These are phyloP conservation scores for Lanmaoa pseudosensibilis DNA, from an alignment of 768 basidiomycete genomes.

Conservation along the genomic window DNA sequence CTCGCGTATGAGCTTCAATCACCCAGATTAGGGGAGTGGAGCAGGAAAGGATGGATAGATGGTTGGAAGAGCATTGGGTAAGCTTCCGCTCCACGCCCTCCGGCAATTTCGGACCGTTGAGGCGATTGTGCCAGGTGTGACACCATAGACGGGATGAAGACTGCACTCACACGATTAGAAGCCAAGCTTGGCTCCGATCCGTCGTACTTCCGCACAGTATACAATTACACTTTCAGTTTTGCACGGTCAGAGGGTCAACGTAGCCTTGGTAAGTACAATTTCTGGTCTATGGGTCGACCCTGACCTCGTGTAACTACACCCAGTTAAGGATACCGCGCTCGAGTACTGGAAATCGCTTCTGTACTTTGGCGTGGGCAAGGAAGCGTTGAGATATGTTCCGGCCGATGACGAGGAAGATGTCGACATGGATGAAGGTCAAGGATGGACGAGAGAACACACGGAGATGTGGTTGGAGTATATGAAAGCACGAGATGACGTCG, in stretches of 20 bases:
- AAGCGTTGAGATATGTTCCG: constrained; percentile 53
- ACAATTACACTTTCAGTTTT: constrained; percentile 80
- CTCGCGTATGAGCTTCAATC: constrained; percentile 82
- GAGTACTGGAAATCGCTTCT: constrained; percentile 80
- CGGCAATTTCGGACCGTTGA: constrained; percentile 8
- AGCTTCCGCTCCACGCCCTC: constrained; percentile 23
- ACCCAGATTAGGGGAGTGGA: constrained; percentile 71
- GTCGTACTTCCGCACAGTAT: constrained; percentile 74
- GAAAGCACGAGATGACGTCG: constrained; percentile 59
- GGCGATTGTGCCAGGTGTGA: constrained; percentile 53
- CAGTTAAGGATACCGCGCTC: constrained; percentile 69
- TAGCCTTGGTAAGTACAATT: constrained; percentile 59
- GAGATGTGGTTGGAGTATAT: constrained; percentile 83
- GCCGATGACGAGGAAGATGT: constrained; percentile 48
- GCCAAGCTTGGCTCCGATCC: constrained; percentile 62
- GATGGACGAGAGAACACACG: constrained; percentile 64
- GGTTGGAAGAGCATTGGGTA: constrained; percentile 79
- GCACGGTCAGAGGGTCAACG: constrained; percentile 74
- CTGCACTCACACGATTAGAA: constrained; percentile 52
- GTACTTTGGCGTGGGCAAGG: constrained; percentile 66
- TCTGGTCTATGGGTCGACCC: neutral
- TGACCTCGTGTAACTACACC: neutral
- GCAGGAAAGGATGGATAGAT: constrained; percentile 67
- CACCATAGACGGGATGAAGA: constrained; percentile 59
- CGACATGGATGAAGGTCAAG: constrained; percentile 42